phyloP scores from a whole-genome alignment of 768 basidiomycete species.

The Boletus vinaceobasis region DNA sequence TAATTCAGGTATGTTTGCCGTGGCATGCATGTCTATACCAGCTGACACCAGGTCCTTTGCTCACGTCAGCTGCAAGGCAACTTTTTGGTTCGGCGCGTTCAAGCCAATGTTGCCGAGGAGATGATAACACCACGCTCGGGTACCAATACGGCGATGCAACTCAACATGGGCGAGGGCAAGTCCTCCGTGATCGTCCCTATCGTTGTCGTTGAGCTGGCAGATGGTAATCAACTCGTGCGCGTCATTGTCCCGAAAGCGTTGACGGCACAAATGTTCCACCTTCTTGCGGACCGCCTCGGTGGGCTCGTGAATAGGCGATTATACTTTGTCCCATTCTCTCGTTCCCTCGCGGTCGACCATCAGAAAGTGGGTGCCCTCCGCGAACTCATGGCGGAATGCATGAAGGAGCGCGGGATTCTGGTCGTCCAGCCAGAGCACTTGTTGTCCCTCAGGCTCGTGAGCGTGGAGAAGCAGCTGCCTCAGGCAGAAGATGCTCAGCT shows the following conservation, averaged over 20 bases:
- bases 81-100: constrained; percentile 42
- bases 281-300: constrained; percentile 42
- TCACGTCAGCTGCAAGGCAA: constrained; percentile 41
- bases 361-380: constrained; percentile 24
- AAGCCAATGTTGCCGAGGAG: constrained; percentile 39
- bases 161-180: constrained; percentile 62
- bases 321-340: constrained; percentile 50
- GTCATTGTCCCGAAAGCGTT: constrained; percentile 51
- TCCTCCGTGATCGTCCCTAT: constrained; percentile 48
- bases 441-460: constrained; percentile 48
- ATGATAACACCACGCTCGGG: constrained; percentile 43
- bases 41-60: neutral
- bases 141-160: constrained; percentile 42
- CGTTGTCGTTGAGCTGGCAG: constrained; percentile 36
- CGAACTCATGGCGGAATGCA: constrained; percentile 38
- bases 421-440: constrained; percentile 53
- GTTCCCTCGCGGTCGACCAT: constrained; percentile 29
- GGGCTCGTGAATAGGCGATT: constrained; percentile 46
- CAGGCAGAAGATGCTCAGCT: neutral
- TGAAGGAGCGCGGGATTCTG: constrained; percentile 39
- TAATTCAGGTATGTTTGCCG: constrained; percentile 38
- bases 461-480: constrained; percentile 35
- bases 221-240: constrained; percentile 43
- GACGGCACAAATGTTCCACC: constrained; percentile 45
- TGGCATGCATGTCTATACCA: neutral